Percentiles rank a stretch among this genome's conserved stretches.
Evolutionary conservation across 2,329 filamentous ascomycete species (phyloP).

Genomic region (Beauveria brongniartii): DNA sequence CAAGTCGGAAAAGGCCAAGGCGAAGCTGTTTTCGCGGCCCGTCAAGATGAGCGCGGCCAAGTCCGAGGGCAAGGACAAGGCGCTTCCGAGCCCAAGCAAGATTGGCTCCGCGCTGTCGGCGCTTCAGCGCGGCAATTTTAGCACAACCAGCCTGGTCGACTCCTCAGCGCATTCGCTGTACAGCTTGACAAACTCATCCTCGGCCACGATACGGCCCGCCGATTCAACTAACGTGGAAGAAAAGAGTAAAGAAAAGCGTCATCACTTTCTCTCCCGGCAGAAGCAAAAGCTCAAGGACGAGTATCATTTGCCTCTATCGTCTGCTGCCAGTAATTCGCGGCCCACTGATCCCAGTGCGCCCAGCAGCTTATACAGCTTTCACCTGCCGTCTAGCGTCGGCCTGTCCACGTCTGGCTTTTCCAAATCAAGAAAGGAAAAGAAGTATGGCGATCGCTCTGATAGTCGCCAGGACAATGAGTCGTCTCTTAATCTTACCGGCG

Average conservation of each 20-base stretch:
- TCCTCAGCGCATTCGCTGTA: slow-evolving; percentile 57
- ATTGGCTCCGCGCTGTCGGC: slow-evolving; percentile 59
- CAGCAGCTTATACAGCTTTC: slow-evolving; percentile 72
- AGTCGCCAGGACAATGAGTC: slow-evolving; percentile 46
- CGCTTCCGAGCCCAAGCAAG: slow-evolving; percentile 65
- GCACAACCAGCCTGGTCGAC: slow-evolving; percentile 64
- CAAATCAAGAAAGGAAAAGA: slow-evolving; percentile 83
- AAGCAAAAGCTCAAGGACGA: slow-evolving; percentile 75
- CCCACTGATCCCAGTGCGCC: slow-evolving; percentile 69
- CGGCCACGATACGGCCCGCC: slow-evolving; percentile 63
- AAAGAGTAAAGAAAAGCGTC: slow-evolving; percentile 59
- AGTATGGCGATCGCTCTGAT: slow-evolving; percentile 58
- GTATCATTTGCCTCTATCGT: slow-evolving; percentile 63
- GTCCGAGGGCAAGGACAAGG: slow-evolving; percentile 56
- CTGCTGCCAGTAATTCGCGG: slow-evolving; percentile 67
- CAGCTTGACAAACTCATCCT: slow-evolving; percentile 66
- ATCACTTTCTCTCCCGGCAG: slow-evolving; percentile 70
- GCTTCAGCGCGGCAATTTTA: slow-evolving; percentile 57
- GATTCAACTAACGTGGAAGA: slow-evolving; percentile 40
- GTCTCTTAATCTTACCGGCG: slow-evolving; percentile 28
- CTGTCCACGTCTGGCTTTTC: slow-evolving; percentile 59
- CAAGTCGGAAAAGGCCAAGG: slow-evolving; percentile 64
- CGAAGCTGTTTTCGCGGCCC: slow-evolving; percentile 73
- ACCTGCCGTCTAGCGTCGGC: slow-evolving; percentile 62
- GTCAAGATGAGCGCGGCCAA: slow-evolving; percentile 63